phyloP scores from a whole-genome alignment of 1,284 basidiomycete genomes.

The Ustilago hordei region DNA sequence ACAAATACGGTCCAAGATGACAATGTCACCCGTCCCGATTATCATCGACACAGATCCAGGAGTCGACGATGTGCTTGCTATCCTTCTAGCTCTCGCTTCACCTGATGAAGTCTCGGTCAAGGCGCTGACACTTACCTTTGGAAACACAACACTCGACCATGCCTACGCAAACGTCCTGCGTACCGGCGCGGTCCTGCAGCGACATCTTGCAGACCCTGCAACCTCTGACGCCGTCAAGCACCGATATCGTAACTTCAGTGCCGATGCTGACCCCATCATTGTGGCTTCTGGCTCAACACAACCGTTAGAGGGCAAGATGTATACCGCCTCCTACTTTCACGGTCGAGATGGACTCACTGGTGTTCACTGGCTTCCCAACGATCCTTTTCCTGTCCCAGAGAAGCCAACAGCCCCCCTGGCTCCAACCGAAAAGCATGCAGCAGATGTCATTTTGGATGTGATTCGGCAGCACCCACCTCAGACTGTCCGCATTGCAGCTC shows the following conservation, averaged over 20 bases:
- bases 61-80: conserved; percentile 88
- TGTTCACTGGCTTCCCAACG: conserved; percentile 50
- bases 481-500: conserved; percentile 83
- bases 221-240: conserved; percentile 65
- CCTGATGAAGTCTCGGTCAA: conserved; percentile 60
- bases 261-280: conserved; percentile 35
- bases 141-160: conserved; percentile 71
- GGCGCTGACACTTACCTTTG: conserved; percentile 78
- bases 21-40: conserved; percentile 28
- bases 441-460: conserved; percentile 79
- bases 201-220: conserved; percentile 77
- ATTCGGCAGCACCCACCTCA: conserved; percentile 75
- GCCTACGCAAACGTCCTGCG: conserved; percentile 73
- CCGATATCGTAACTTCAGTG: conserved; percentile 55
- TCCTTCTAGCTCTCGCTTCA: conserved; percentile 67
- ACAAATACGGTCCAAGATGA: neutral
- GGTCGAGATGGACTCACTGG: conserved; percentile 66
- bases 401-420: conserved; percentile 59
- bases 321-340: conserved; percentile 82
- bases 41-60: conserved; percentile 73
- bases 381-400: conserved; percentile 58
- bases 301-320: conserved; percentile 81
- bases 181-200: conserved; percentile 77
- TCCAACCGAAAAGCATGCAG: conserved; percentile 73
- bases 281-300: conserved; percentile 51